Base-by-base conservation (phyloP, 495 filamentous ascomycete species). In the Tuber melanosporum region DNA sequence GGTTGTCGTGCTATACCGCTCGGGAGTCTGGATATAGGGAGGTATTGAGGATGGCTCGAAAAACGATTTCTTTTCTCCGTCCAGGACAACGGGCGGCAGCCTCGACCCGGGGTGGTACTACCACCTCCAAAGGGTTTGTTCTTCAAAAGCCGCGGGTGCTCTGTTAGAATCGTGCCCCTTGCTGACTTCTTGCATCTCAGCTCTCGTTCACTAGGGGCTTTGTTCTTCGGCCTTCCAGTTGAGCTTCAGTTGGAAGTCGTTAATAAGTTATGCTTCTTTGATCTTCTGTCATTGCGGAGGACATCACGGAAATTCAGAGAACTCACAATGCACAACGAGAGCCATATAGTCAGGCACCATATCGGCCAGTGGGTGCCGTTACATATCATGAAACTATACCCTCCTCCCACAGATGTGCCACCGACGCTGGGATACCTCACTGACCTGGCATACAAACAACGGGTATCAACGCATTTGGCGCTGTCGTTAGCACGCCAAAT, bases 271-370 rank as follows among this genome's bases (percentile, higher is more conserved):
- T 75, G 78, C 72, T 80, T 83, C 42, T 80, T 82, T 45, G 81
- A 83, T 69, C 42, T 83, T 9, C 71, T 83, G 44, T 73, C 45
- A 73, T 62, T 83, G 47, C 82, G 81, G 15, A 72, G 77, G 74
- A 74, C 82, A n/a, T 83, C 78, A 47, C 79, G 46, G 20, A 49
- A 74, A 6, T 83, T 83, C 52, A 73, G 76, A 77, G 66, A 79
- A 26, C 82, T 83, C 46, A 83, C 79, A 3, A 73, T 74, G 43
- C 52, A 52, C 17, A 76, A 83, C 71, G 82, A 83, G 70, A 74
- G 73, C 52, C 75, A 83, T 32, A 82, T 83, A 75, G 82, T 83
- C 43, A 83, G 79, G n/a, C 78, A 82, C 44, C 79, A 83, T 74
- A 83, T 83, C 70, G 71, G 77, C 41, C 77, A 77, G 70, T 81